Base-by-base conservation (phyloP, 495 filamentous ascomycete species). In the Xylaria telfairii region DNA sequence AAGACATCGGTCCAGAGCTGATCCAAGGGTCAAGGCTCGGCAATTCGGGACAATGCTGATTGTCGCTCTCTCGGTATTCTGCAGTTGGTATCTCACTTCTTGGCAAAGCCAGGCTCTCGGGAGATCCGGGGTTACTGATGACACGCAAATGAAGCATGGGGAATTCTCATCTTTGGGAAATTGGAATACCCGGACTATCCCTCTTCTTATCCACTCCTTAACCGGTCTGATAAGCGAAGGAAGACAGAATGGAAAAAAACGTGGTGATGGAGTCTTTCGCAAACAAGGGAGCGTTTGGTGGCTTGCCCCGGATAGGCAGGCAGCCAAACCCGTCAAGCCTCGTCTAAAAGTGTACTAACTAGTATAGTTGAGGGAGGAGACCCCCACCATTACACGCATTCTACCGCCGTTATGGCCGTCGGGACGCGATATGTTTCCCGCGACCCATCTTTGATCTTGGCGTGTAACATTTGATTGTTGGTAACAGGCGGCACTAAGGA, bases 261-360 rank as follows among this genome's bases (percentile, higher is more conserved):
- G 64, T 66, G 64, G 46, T 66, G 47, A 54, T 66, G 64, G 64
- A 42, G 47, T 54, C 46, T 42, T 59, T 59, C 46, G 34, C n/a
- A 34, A 59, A 34, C 51, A 59, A 59, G 65, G 39, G 28, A 24
- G 26, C 47, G 44, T 66, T 66, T 44, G 37, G 47, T 53, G 30
- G 64, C 64, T 54, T 66, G 12, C n/a, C 64, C 47, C 28, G 28
- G 64, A 66, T 66, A 66, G 64, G 64, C 42, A 66, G 47, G 64
- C 10, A 54, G 32, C 32, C 32, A 44, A 46, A 21, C 39, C 59
- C 37, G 61, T 44, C 61, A 54, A 66, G 64, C 64, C 64, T 66
- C 61, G 41, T 64, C 41, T 47, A 46, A 64, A 46, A 46, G 37
- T n/a, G n/a, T n/a, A n/a, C n/a, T n/a, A n/a, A n/a, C n/a, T n/a